Evolutionary conservation across 75 land plant genomes (phyloP).

Genomic region (Azolla pinnata): DNA sequence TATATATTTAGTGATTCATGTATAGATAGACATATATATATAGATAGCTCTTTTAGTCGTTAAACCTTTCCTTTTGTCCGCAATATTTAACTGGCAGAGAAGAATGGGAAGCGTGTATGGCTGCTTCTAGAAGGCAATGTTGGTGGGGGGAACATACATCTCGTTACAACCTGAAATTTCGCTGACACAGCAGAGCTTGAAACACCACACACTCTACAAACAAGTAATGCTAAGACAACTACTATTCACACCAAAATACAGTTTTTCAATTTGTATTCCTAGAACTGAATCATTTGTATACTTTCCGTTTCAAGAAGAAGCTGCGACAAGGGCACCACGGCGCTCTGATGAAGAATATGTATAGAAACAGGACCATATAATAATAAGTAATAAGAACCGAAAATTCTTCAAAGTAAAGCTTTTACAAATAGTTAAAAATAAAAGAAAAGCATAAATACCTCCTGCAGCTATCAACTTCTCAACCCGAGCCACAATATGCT

Average conservation of each 20-base stretch:
- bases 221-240: background rate
- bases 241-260: constrained; percentile 5
- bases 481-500: constrained; percentile 45
- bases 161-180: constrained; percentile 2
- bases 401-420: background rate
- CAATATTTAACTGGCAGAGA: background rate
- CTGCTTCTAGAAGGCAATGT: background rate
- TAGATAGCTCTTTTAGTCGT: too few species aligned
- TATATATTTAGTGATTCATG: too few species aligned
- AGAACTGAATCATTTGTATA: background rate
- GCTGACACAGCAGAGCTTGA: constrained; percentile 1
- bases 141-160: background rate
- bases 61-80: too few species aligned
- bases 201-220: background rate
- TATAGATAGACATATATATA: too few species aligned
- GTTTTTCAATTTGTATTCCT: too few species aligned
- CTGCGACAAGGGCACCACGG: background rate
- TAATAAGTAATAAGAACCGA: background rate
- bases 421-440: background rate
- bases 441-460: constrained; percentile 10
- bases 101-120: background rate
- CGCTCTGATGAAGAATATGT: too few species aligned
- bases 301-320: background rate
- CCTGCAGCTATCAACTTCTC: constrained; percentile 38
- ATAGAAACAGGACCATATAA: too few species aligned